A percentile compares a stretch with the other conserved stretches of the same genome.
These are phyloP conservation scores for Sclerotiophoma versabilis DNA, from an alignment of 2,329 filamentous ascomycete genomes.

Conservation along the genomic window DNA sequence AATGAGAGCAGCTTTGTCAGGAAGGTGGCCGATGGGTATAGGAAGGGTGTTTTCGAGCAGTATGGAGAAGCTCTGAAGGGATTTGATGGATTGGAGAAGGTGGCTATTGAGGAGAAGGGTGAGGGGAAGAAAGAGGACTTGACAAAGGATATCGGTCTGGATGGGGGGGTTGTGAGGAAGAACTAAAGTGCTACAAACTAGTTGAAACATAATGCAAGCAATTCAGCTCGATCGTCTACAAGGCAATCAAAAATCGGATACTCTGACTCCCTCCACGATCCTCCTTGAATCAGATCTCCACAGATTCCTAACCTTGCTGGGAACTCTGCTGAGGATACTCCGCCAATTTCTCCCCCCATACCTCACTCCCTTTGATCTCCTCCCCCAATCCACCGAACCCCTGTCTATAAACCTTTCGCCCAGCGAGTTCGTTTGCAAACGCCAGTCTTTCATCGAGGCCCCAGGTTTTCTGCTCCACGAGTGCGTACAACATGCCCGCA, in stretches of 20 bases:
- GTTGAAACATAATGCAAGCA: too few relatives aligned
- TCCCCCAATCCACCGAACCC: constrained; percentile 59
- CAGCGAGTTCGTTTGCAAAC: constrained; percentile 72
- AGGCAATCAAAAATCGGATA: too few relatives aligned
- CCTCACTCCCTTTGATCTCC: not conserved
- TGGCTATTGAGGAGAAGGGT: constrained; percentile 61
- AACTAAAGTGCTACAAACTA: too few relatives aligned
- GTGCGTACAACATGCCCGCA: constrained; percentile 71
- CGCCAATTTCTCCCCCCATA: not conserved
- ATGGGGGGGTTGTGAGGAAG: constrained; percentile 3
- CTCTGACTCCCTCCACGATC: not conserved
- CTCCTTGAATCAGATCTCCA: not conserved
- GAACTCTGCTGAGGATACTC: not conserved
- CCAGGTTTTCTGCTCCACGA: constrained; percentile 63
- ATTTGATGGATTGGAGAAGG: constrained; percentile 77
- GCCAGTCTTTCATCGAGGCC: constrained; percentile 56
- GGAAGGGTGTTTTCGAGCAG: constrained; percentile 72
- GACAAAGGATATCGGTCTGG: not conserved
- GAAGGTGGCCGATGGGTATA: constrained; percentile 83
- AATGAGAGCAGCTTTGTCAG: constrained; percentile 82
- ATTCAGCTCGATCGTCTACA: too few relatives aligned
- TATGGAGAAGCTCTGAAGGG: constrained; percentile 80
- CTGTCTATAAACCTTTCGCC: constrained; percentile 70
- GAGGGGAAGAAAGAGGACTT: constrained; percentile 13
- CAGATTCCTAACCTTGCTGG: not conserved